These are phyloP conservation scores for Fraxinus paxiana DNA, from an alignment of 305 asterid species.

Conservation along the genomic window DNA sequence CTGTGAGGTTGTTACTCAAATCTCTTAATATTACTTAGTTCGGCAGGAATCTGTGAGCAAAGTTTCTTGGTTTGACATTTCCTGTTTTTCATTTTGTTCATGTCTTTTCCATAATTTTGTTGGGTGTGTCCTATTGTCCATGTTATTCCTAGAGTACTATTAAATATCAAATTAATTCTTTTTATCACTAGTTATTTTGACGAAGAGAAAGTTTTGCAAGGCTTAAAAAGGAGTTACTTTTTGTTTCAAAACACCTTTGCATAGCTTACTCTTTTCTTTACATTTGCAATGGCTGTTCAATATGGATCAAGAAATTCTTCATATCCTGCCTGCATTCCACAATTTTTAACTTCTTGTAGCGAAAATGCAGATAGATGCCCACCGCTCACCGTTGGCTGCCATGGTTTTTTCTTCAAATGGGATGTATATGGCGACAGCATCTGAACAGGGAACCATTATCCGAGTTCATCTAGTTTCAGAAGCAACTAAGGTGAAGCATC, in stretches of 20 bases:
- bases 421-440: constrained; percentile 76
- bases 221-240: not conserved
- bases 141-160: not conserved
- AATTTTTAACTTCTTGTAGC: constrained; percentile 15
- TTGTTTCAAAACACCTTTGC: not conserved
- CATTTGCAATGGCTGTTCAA: not conserved
- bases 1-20: constrained; percentile 60
- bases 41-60: constrained; percentile 2
- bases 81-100: constrained; percentile 1
- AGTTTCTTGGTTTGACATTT: constrained; percentile 6
- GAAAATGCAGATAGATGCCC: constrained; percentile 78
- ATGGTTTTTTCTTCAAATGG: constrained; percentile 75
- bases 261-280: not conserved
- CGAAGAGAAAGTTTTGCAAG: not conserved
- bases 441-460: constrained; percentile 91
- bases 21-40: constrained; percentile 20
- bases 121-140: not conserved
- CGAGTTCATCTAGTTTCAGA: constrained; percentile 84
- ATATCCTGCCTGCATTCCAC: not conserved
- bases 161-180: not conserved
- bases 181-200: constrained; percentile 1
- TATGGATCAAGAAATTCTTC: constrained; percentile 1
- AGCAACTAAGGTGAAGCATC: constrained; percentile 71
- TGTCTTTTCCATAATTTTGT: not conserved
- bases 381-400: constrained; percentile 77